phyloP scores from a whole-genome alignment of 148 eudicot genomes.

The Chenopodium suecicum region DNA sequence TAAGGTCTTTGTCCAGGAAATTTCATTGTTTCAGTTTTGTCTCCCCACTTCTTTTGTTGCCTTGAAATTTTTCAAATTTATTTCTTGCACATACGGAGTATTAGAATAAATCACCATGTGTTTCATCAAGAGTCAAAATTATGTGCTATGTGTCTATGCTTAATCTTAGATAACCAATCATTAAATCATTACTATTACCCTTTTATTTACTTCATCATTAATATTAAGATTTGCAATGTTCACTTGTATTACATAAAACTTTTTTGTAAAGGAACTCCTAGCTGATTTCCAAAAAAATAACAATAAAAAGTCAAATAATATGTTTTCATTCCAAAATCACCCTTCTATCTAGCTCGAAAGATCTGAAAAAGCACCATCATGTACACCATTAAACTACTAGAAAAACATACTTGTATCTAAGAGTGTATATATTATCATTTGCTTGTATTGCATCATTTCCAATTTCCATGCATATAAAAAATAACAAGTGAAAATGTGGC shows the following conservation, averaged over 20 bases:
- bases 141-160: not conserved
- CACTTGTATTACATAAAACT: not conserved
- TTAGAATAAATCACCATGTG: not conserved
- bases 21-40: constrained; percentile 12
- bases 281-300: too few relatives aligned
- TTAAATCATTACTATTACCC: not conserved
- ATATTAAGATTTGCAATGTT: not conserved
- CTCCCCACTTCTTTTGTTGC: constrained; percentile 1
- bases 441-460: not conserved
- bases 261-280: not conserved
- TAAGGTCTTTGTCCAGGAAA: constrained; percentile 11
- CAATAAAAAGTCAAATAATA: too few relatives aligned
- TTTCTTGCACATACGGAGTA: not conserved
- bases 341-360: not conserved
- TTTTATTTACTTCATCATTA: not conserved
- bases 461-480: not conserved
- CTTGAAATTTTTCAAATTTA: not conserved
- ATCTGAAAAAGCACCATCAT: too few relatives aligned
- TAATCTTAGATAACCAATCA: constrained; percentile 11
- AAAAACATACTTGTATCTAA: too few relatives aligned
- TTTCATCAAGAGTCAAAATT: not conserved
- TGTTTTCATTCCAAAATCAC: too few relatives aligned
- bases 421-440: too few relatives aligned
- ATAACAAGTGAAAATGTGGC: constrained; percentile 11
- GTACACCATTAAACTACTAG: too few relatives aligned